phyloP scores from a whole-genome alignment of 2,329 filamentous ascomycete genomes.

The Cercospora citrullina region DNA sequence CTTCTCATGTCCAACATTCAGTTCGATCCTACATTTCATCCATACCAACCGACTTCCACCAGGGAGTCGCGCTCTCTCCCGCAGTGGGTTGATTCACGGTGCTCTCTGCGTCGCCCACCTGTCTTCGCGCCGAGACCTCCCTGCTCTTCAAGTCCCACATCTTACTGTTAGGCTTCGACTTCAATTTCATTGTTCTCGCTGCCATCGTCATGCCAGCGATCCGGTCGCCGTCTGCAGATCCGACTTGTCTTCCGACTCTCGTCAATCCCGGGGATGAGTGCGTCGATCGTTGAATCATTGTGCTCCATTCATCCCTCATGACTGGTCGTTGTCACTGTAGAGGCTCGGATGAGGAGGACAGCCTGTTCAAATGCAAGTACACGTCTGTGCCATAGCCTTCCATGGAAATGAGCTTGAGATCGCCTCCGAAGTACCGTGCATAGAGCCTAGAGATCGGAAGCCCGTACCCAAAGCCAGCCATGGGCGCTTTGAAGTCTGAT shows the following conservation, averaged over 20 bases:
- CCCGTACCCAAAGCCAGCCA: slow-evolving; percentile 99
- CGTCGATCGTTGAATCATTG: slow-evolving; percentile 19
- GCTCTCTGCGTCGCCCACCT: slow-evolving; percentile 84
- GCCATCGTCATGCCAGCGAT: slow-evolving; percentile 50
- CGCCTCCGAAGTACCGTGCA: slow-evolving; percentile 94
- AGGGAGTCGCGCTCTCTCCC: slow-evolving; percentile 32
- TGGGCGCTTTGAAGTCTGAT: slow-evolving; percentile 97
- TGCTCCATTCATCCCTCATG: slow-evolving; percentile 70
- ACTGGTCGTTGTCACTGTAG: slow-evolving; percentile 89
- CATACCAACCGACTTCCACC: slow-evolving; percentile 54
- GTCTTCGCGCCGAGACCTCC: slow-evolving; percentile 82
- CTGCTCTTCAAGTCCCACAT: slow-evolving; percentile 28
- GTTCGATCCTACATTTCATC: slow-evolving; percentile 37
- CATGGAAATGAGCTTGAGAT: slow-evolving; percentile 98
- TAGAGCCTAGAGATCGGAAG: slow-evolving; percentile 92
- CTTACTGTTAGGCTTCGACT: slow-evolving; percentile 56
- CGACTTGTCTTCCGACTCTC: slow-evolving; percentile 38
- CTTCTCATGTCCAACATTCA: background rate
- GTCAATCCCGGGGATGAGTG: slow-evolving; percentile 55
- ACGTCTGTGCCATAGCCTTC: slow-evolving; percentile 99
- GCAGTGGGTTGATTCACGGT: slow-evolving; percentile 61
- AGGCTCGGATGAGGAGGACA: slow-evolving; percentile 93
- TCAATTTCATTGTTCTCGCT: slow-evolving; percentile 62
- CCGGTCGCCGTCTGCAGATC: slow-evolving; percentile 41
- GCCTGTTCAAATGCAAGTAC: slow-evolving; percentile 93